Evolutionary conservation across 192 early-diverging fungal genomes (phyloP).

Genomic region (Spinellus fusiger): DNA sequence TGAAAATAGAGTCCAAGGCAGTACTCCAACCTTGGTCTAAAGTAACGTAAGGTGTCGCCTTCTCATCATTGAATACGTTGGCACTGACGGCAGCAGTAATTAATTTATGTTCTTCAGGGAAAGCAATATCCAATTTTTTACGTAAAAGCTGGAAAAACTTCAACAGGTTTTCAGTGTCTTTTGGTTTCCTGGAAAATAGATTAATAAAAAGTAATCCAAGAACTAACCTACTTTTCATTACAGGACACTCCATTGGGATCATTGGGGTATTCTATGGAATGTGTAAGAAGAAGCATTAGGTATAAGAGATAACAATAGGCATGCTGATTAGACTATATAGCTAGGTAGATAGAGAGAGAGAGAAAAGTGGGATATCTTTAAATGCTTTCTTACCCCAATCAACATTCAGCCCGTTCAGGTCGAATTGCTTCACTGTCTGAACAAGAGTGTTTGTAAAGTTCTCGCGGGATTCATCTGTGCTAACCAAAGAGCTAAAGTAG

Average conservation of each 20-base stretch:
- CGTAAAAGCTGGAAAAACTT: slow-evolving; percentile 33
- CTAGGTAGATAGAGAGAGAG: neutral
- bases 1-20: slow-evolving; percentile 16
- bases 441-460: slow-evolving; percentile 33
- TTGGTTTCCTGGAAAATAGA: slow-evolving; percentile 9
- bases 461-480: slow-evolving; percentile 19
- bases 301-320: slow-evolving; percentile 28
- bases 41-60: slow-evolving; percentile 6
- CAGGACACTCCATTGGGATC: slow-evolving; percentile 26
- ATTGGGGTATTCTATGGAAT: slow-evolving; percentile 28
- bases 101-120: slow-evolving; percentile 18
- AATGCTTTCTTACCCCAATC: slow-evolving; percentile 50
- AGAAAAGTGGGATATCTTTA: neutral
- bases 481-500: slow-evolving; percentile 20
- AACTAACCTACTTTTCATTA: slow-evolving; percentile 21
- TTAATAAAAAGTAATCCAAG: neutral
- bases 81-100: slow-evolving; percentile 36
- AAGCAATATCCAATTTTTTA: slow-evolving; percentile 8
- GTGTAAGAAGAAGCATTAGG: neutral
- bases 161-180: slow-evolving; percentile 39
- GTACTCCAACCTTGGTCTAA: slow-evolving; percentile 12
- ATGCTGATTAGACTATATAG: neutral
- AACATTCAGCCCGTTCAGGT: slow-evolving; percentile 57
- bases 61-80: slow-evolving; percentile 25
- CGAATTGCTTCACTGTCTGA: slow-evolving; percentile 31